phyloP scores from a whole-genome alignment of 768 basidiomycete species.

The Suillus discolor region DNA sequence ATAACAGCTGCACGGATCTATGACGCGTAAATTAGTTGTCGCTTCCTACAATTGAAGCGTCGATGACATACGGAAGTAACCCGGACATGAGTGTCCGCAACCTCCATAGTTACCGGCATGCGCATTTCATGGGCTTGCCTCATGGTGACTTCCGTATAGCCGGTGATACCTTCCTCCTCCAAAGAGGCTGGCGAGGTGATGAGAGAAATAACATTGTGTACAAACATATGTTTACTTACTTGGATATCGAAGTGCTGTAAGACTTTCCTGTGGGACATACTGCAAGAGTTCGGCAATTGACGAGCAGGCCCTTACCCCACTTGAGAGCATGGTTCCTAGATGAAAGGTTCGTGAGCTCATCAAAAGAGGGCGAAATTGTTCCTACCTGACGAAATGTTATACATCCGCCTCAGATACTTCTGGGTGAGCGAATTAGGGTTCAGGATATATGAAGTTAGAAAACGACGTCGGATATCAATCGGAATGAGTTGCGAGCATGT shows the following conservation, averaged over 20 bases:
- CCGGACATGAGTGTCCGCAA: constrained; percentile 71
- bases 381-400: constrained; percentile 63
- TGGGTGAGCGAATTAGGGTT: constrained; percentile 74
- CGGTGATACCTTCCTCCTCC: constrained; percentile 58
- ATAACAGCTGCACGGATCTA: constrained; percentile 74
- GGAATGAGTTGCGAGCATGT: constrained; percentile 78
- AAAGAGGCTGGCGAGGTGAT: constrained; percentile 47
- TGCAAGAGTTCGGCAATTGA: constrained; percentile 63
- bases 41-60: neutral
- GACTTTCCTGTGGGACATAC: constrained; percentile 50
- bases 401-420: constrained; percentile 74
- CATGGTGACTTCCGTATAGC: constrained; percentile 68
- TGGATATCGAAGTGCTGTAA: constrained; percentile 53
- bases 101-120: constrained; percentile 68
- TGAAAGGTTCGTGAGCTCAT: constrained; percentile 10
- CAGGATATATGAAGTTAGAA: constrained; percentile 63
- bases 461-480: constrained; percentile 63
- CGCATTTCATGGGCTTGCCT: constrained; percentile 65
- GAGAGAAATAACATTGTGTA: neutral
- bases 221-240: constrained; percentile 41
- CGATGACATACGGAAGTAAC: constrained; percentile 67
- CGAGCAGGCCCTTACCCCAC: constrained; percentile 58
- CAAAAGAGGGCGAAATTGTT: constrained; percentile 12
- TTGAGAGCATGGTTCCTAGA: constrained; percentile 54
- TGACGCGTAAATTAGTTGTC: constrained; percentile 12